Evolutionary conservation across 495 filamentous ascomycete species (phyloP).

Genomic region (Hypoxylon fuscum): DNA sequence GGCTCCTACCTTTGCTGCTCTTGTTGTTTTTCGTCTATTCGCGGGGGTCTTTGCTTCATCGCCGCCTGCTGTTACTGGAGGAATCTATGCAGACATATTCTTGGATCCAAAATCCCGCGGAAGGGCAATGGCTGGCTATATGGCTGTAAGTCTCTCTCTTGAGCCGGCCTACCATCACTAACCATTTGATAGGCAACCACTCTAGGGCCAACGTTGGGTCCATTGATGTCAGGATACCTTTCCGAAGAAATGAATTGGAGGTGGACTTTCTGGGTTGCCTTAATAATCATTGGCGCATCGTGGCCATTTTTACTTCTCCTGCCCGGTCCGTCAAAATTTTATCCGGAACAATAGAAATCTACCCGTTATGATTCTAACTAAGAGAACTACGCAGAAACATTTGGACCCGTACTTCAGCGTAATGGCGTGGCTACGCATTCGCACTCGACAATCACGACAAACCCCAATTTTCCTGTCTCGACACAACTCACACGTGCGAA

Average conservation of each 20-base stretch:
- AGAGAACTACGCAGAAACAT: constrained; percentile 60
- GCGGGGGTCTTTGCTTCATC: constrained; percentile 76
- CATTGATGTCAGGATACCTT: constrained; percentile 52
- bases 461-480: not conserved
- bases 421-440: not conserved
- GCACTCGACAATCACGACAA: not conserved
- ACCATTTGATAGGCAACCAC: not conserved
- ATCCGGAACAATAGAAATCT: not conserved
- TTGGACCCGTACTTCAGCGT: constrained; percentile 53
- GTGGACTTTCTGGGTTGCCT: constrained; percentile 64
- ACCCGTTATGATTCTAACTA: not conserved
- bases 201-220: constrained; percentile 49
- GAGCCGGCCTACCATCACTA: not conserved
- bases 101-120: constrained; percentile 36
- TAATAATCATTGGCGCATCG: constrained; percentile 56
- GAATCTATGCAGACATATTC: constrained; percentile 82
- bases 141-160: constrained; percentile 2
- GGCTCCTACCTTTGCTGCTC: constrained; percentile 58
- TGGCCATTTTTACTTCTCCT: constrained; percentile 40
- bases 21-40: constrained; percentile 45
- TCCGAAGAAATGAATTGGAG: constrained; percentile 54
- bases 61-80: constrained; percentile 82
- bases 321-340: constrained; percentile 27
- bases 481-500: not conserved
- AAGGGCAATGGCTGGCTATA: constrained; percentile 44